Evolutionary conservation across 2,329 filamentous ascomycete genomes (phyloP), one percentile per base, ranked within the genome.

Genomic region (Tolypocladium tropicale): DNA sequence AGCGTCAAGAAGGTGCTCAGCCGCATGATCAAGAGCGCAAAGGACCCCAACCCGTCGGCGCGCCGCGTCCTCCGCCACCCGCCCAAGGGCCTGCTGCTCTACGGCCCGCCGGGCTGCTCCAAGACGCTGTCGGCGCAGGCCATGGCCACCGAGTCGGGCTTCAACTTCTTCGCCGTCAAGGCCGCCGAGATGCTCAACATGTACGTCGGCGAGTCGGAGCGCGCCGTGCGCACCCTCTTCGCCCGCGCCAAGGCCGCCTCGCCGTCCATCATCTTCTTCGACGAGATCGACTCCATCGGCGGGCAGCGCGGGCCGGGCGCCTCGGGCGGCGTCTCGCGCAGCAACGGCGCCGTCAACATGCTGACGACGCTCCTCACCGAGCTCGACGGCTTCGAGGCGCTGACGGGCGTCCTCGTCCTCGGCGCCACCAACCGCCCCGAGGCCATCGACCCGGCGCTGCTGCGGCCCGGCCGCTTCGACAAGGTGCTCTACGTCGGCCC

Each of bases 161-260:
- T 95, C 72, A 96, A 96, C 70, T 96, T 96, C 76, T 86, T 96
- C 67, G 88, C 91, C 10, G 89, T 97, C 61, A 96, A 96, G 73
- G 93, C 91, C 30, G 90, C 90, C 37, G 93, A 96, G 71, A 81
- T 96, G 14, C 84, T 96, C 58, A 95, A 91, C 73, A 96, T 95
- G 89, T 97, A 96, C 71, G 92, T 97, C 21, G 93, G 93, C 59
- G 93, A 97, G 70, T 93, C 91, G 2, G 93, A 97, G 73, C 84
- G 90, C 12, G 86, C 88, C 9, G 81, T 96, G 46, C 84, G 93
- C 39, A 88, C 90, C 55, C 83, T 96, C 1, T 96, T 97, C 68
- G 81, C 86, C 54, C 89, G 92, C 63, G 93, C 93, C 1, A 81
- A 88, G 46, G 85, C 87, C n/a, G 92, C 91, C 10, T 85, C 86